These are phyloP conservation scores for Aspergillus sp. DNA, from an alignment of 2,329 filamentous ascomycete species.

Conservation along the genomic window DNA sequence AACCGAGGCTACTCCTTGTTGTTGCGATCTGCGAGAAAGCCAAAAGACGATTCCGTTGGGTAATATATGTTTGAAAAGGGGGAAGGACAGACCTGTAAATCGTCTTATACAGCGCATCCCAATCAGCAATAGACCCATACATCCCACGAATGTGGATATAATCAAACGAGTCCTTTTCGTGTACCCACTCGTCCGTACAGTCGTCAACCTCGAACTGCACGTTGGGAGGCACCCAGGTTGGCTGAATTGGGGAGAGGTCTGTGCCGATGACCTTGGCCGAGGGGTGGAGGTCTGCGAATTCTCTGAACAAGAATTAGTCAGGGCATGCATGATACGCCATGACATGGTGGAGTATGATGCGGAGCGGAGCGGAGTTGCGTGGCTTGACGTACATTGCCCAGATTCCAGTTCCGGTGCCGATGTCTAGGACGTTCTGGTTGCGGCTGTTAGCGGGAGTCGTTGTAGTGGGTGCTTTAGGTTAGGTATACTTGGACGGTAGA, in stretches of 20 bases:
- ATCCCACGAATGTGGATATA: conserved; percentile 53
- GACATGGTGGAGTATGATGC: not conserved
- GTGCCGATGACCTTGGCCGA: conserved; percentile 50
- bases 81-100: conserved; percentile 28
- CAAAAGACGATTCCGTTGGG: no score
- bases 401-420: conserved; percentile 29
- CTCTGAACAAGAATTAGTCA: conserved; percentile 16
- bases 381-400: conserved; percentile 25
- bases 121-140: conserved; percentile 51
- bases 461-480: not conserved
- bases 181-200: conserved; percentile 41
- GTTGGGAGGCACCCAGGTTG: conserved; percentile 51
- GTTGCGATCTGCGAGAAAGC: no score
- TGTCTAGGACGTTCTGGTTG: conserved; percentile 25
- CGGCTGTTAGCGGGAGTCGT: not conserved
- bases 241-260: conserved; percentile 57
- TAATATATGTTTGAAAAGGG: no score
- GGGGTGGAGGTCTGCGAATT: conserved; percentile 41
- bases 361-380: not conserved
- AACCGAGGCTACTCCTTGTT: not conserved
- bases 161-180: conserved; percentile 40
- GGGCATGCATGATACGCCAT: no score
- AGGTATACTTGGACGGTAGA: conserved; percentile 12
- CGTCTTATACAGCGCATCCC: conserved; percentile 44
- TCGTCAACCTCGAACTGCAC: conserved; percentile 54